These are phyloP conservation scores for Plasmopara viticola DNA, from an alignment of 352 stramenopile species.

Conservation along the genomic window DNA sequence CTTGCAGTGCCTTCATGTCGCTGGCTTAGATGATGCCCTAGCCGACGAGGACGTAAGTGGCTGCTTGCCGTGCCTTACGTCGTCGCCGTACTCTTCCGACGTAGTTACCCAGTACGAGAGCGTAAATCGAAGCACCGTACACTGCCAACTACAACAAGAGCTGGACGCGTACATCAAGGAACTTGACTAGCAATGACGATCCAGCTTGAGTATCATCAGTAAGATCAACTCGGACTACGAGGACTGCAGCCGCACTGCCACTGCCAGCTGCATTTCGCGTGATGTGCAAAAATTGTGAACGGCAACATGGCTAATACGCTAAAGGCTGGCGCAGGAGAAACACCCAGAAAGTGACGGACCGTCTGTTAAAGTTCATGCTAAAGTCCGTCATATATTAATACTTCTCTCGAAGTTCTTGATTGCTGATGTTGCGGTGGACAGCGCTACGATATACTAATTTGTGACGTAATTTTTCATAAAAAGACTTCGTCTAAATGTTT, in stretches of 20 bases:
- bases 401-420: conserved; percentile 1
- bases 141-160: conserved; percentile 60
- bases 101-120: conserved; percentile 42
- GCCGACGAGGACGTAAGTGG: conserved; percentile 23
- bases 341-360: too few species aligned
- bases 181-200: conserved; percentile 77
- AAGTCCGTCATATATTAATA: too few species aligned
- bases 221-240: conserved; percentile 44
- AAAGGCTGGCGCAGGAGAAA: too few species aligned
- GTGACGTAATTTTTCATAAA: conserved; percentile 10
- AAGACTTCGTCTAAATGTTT: neutral
- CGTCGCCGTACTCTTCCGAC: conserved; percentile 47
- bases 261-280: conserved; percentile 70
- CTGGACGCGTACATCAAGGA: conserved; percentile 76
- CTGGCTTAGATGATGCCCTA: conserved; percentile 22
- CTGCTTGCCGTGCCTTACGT: conserved; percentile 54
- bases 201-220: conserved; percentile 72
- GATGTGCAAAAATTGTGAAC: conserved; percentile 67
- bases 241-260: conserved; percentile 72
- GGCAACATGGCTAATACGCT: conserved; percentile 50
- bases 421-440: conserved; percentile 18
- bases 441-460: conserved; percentile 20
- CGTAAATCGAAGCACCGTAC: conserved; percentile 15
- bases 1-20: conserved; percentile 44
- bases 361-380: too few species aligned